Evolutionary conservation across 1,139 yeast species (phyloP), one percentile per base, ranked within the genome.

Genomic region (Petasospora fabianii): DNA sequence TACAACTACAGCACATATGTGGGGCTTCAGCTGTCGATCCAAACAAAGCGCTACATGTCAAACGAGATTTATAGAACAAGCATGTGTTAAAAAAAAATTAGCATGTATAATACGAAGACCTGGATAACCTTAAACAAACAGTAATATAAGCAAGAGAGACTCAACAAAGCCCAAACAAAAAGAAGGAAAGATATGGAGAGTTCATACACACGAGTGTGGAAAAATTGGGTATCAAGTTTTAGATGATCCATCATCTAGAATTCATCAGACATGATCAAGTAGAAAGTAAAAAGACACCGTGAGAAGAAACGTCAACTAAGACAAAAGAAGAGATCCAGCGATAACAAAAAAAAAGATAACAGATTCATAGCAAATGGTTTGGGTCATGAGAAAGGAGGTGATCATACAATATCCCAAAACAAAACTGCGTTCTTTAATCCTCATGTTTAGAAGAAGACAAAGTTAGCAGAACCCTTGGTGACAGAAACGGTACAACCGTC

Each of bases 401-500:
- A 6, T 26, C 28, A 14, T 26, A 26, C 28, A n/a, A n/a, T n/a
- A 26, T 14, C 15, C 28, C 16, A 26, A 13, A 26, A 14, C 13
- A 15, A n/a, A 26, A 20, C 7, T 20, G 22, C 10, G 22, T 20
- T 7, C 28, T 14, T 4, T 10, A 13, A 14, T 14, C 24, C 11
- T 9, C 10, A 6, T 24, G 27, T n/a, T 22, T 22, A 31, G 69
- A 80, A 83, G 51, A 78, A 71, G 50, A 82, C 84, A 62, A 80
- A 82, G 58, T 79, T 69, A 50, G 88, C 90, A 40, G 64, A 63
- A 63, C 92, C 92, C 31, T 66, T 59, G 36, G 77, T 70, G 43
- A 83, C 85, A 46, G 84, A 77, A 49, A 80, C 84, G 36, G 92
- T 83, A 71, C 92, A 83, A 50, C 92, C 92, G 56, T 81, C 87